These are phyloP conservation scores for Fusarium sp. DNA, from an alignment of 2,329 filamentous ascomycete species.

Conservation along the genomic window DNA sequence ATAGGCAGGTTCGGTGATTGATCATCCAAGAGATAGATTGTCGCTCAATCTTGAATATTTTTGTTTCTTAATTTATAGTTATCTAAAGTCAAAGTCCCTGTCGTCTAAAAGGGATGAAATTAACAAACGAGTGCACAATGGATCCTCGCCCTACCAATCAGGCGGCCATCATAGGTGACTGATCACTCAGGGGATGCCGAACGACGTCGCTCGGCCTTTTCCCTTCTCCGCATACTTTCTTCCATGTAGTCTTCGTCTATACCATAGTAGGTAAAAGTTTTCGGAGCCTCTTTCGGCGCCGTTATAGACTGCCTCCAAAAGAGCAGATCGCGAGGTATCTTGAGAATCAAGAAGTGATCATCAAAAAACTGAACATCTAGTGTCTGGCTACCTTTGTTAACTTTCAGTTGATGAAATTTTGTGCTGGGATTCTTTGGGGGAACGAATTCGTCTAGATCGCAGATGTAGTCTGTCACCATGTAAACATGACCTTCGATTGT, in stretches of 20 bases:
- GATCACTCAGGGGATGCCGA: neutral
- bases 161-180: neutral
- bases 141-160: neutral
- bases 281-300: neutral
- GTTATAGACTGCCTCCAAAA: neutral
- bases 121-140: neutral
- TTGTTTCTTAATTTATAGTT: too few relatives aligned
- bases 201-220: neutral
- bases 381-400: neutral
- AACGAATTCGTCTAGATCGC: accelerated
- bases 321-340: neutral
- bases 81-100: too few relatives aligned
- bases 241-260: too few relatives aligned
- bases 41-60: too few relatives aligned
- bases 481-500: neutral
- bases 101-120: too few relatives aligned
- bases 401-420: neutral
- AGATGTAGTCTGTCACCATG: neutral
- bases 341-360: neutral
- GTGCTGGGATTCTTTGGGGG: neutral
- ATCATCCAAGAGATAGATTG: too few relatives aligned
- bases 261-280: neutral
- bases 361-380: neutral
- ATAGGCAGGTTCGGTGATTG: too few relatives aligned
- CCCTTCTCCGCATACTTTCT: neutral